A percentile compares a stretch with the other conserved stretches of the same genome.
Conservation (phyloP, 2,329 filamentous ascomycete species). For the Penicillium palitans region DNA sequence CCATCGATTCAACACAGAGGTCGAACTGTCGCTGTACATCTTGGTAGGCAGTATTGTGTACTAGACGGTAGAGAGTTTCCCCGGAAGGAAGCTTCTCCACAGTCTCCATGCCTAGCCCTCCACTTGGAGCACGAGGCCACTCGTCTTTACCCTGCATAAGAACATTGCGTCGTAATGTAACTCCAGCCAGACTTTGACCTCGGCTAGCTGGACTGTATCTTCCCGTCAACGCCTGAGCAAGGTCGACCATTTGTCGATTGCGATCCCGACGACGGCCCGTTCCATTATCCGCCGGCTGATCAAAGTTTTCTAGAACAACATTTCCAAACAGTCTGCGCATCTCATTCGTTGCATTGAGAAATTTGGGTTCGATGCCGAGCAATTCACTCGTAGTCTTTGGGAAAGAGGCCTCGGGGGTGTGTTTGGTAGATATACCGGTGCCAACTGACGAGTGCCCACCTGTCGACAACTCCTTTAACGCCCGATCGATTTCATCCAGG, state of each 20-base stretch:
- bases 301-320: constrained; percentile 60
- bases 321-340: constrained; percentile 77
- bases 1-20: constrained; percentile 74
- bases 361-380: constrained; percentile 65
- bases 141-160: constrained; percentile 85
- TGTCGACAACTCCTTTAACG: constrained; percentile 60
- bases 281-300: constrained; percentile 49
- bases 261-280: constrained; percentile 57
- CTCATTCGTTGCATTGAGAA: constrained; percentile 85
- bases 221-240: constrained; percentile 58
- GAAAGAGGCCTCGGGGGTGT: constrained; percentile 35
- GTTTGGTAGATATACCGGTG: constrained; percentile 32
- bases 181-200: constrained; percentile 65
- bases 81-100: constrained; percentile 58
- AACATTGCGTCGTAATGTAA: constrained; percentile 73
- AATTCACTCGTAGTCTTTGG: constrained; percentile 51
- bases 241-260: constrained; percentile 48
- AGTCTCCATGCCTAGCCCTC: constrained; percentile 80
- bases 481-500: constrained; percentile 67
- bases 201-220: constrained; percentile 56
- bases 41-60: constrained; percentile 74
- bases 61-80: constrained; percentile 71
- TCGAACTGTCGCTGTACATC: constrained; percentile 75
- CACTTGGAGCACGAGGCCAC: constrained; percentile 77
- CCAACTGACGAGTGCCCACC: constrained; percentile 30